Evolutionary conservation across 2,329 filamentous ascomycete species (phyloP), one percentile per base, ranked within the genome.

Genomic region (Phialophora chinensis): DNA sequence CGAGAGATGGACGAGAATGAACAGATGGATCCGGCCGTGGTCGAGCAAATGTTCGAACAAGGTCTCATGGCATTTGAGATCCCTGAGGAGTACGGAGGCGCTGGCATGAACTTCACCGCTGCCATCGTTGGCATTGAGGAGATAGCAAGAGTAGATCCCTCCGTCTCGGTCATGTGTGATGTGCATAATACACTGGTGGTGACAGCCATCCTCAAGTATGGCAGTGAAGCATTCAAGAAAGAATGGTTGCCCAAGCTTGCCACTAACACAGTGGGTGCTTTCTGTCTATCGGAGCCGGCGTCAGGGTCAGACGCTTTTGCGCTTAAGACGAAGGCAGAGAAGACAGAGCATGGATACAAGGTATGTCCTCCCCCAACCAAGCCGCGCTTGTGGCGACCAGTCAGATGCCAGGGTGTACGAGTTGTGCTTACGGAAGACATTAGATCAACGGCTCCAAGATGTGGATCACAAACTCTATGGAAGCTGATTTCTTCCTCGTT

Each of bases 381-480:
- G 11, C 25, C 27, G 4, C 29, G 11, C 3, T 59, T 8, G 12
- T 25, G 23, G n/a, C 23, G 8, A 10, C 6, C 7, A 44, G 17
- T 44, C 38, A n/a, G 14, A 7, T n/a, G 17, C 10, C 33, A 2
- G 10, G 33, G 10, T 11, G 33, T 35, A 35, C 33, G 33, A 35
- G 10, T 7, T 29, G 33, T 52, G 44, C 64, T 69, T 5, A 69
- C 58, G 52, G 31, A 7, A 12, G 38, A n/a, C 54, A 44, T 35
- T 89, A 86, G 80, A 91, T 99, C 79, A 91, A 88, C 68, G 95
- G 95, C 58, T 89, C 88, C 79, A 99, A 99, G 87, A 99, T 99
- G 95, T 99, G 95, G 95, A 99, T 99, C 81, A 99, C 95, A 70
- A 99, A 99, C 85, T 90, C 91, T 59, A 89, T 94, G 83, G 95